A percentile compares a stretch with the other conserved stretches of the same genome.
These are phyloP conservation scores for Arabidopsis lyrata DNA, from an alignment of 441 rosid genomes.

Conservation along the genomic window DNA sequence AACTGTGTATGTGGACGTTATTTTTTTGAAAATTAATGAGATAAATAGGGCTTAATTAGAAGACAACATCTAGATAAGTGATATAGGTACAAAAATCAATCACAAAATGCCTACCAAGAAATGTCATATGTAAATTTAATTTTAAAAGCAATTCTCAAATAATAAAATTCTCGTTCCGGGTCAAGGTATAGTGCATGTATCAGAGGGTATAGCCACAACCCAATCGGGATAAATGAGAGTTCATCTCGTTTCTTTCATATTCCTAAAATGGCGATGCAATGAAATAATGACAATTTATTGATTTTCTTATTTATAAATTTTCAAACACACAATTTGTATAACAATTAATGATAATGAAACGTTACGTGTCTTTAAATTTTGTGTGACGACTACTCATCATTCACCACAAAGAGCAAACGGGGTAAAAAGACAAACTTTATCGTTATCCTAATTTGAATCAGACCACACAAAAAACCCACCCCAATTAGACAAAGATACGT, in stretches of 20 bases:
- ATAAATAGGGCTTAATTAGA: background rate
- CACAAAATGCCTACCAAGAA: background rate
- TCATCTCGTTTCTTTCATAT: conserved; percentile 24
- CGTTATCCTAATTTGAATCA: conserved; percentile 19
- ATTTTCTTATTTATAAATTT: background rate
- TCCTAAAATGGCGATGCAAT: background rate
- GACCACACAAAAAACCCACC: conserved; percentile 26
- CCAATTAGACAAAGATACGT: background rate
- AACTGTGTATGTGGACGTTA: background rate
- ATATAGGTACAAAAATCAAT: background rate
- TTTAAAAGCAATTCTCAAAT: background rate
- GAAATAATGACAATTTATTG: background rate
- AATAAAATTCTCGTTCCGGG: background rate
- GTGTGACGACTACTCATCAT: conserved; percentile 3
- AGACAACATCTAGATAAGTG: background rate
- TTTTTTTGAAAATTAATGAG: background rate
- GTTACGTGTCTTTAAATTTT: background rate
- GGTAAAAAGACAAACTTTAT: conserved; percentile 14
- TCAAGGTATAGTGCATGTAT: background rate
- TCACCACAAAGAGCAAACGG: conserved; percentile 17
- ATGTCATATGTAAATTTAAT: background rate
- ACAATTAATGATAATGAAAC: background rate
- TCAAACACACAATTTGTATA: background rate
- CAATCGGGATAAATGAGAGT: background rate
- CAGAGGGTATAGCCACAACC: background rate